Base-by-base conservation (phyloP, 2,329 filamentous ascomycete genomes). In the Pseudogymnoascus sp. region DNA sequence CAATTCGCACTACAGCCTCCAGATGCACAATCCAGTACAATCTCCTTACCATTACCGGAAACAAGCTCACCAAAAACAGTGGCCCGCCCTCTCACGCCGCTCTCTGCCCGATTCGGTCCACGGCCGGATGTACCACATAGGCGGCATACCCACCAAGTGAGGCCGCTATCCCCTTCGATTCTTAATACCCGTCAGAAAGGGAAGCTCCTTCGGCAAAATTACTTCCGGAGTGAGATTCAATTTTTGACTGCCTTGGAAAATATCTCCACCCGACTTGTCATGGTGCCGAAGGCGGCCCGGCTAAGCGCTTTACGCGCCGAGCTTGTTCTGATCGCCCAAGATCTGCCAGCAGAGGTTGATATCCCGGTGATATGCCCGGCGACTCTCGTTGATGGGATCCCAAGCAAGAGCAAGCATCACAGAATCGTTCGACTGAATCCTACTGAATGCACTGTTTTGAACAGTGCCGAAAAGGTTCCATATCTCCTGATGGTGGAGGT, bases 401-500 rank as follows among this genome's bases (percentile, higher is more conserved):
- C 89, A 2, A 84, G 87, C 26, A 86, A 85, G 71, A 92, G 90
- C 70, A 84, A 83, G 62, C 91, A 94, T 72, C 90, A 94, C 71
- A 85, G 90, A 37, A 91, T 94, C 64, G 90, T 94, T 52, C 84
- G 90, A 38, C 80, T 94, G 59, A 94, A 92, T 70, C 91, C 90
- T 6, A 89, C 89, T 1, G 90, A 94, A 74, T 87, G 90, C 5
- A 93, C 90, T 0, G 91, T 92, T 62, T 77, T 94, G 60, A 94
- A 94, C 74, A 94, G 90, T 72, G 90, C 90, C 4, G 90, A 94
- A 73, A 89, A 92, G 72, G 90, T 94, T 49, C 90, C 90, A 0
- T 94, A 92, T 74, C 75, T 94, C 59, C 80, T 94, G 29, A 92
- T 94, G 89, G 84, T 93, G 2, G 90, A 94, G 71, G 86, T 94